phyloP scores from a whole-genome alignment of 345 rosid species.

The Gynandropsis gynandra region DNA sequence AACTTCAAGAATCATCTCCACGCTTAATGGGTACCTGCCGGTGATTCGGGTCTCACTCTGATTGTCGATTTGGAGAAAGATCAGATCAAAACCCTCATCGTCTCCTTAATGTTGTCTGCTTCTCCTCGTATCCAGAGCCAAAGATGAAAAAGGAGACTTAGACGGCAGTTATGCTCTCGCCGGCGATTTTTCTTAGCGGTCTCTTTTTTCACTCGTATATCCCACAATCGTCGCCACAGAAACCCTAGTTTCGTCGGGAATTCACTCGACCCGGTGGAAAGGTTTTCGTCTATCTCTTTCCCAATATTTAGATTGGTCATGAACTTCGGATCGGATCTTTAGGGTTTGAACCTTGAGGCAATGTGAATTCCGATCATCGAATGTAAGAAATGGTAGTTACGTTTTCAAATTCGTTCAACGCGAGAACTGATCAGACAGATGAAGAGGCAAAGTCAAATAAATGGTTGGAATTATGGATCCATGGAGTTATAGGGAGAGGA shows the following conservation, averaged over 20 bases:
- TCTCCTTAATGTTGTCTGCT: constrained; percentile 58
- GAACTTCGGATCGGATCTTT: no score
- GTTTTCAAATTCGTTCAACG: constrained; percentile 43
- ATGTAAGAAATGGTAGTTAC: constrained; percentile 53
- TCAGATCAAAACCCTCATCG: no score
- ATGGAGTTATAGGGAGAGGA: no score
- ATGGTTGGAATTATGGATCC: no score
- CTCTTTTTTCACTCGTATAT: neutral
- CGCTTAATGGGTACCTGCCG: constrained; percentile 79
- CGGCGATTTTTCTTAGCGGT: constrained; percentile 15
- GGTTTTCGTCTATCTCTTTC: neutral
- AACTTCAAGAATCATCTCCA: constrained; percentile 92
- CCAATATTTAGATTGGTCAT: neutral
- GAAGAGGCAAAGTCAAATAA: neutral
- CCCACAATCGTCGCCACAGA: neutral
- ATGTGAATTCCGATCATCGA: constrained; percentile 25
- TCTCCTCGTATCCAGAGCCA: constrained; percentile 83
- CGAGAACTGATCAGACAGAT: constrained; percentile 32
- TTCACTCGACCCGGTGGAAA: constrained; percentile 4
- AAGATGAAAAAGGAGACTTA: neutral
- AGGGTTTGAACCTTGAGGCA: neutral
- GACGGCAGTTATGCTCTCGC: constrained; percentile 19
- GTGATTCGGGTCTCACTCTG: no score
- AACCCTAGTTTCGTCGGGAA: constrained; percentile 21
- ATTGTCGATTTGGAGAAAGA: no score